Evolutionary conservation across 441 rosid genomes (phyloP).

Genomic region (Euphorbia schlechtendalii): DNA sequence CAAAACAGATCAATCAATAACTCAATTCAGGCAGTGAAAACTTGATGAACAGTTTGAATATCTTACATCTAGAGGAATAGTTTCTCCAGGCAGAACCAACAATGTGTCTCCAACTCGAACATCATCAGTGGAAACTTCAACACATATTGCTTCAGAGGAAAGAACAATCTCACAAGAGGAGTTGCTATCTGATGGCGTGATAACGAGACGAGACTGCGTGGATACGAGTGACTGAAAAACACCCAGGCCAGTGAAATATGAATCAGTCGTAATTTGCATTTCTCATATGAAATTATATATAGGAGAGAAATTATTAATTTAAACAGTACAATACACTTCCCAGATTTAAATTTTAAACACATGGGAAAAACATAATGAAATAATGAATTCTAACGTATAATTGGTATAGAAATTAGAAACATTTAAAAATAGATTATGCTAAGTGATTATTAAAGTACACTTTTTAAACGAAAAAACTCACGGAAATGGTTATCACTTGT

Average conservation of each 20-base stretch:
- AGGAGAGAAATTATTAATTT: neutral
- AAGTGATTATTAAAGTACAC: neutral
- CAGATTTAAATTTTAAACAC: neutral
- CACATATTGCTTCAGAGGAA: slow-evolving; percentile 71
- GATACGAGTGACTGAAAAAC: slow-evolving; percentile 80
- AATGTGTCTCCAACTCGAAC: slow-evolving; percentile 81
- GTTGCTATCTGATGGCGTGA: slow-evolving; percentile 63
- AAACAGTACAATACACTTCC: neutral
- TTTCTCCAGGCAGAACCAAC: slow-evolving; percentile 91
- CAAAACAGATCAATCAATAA: slow-evolving; percentile 4
- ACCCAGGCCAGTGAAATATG: slow-evolving; percentile 20
- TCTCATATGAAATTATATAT: neutral
- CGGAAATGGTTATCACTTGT: neutral
- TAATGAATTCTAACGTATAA: neutral
- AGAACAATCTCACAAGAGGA: slow-evolving; percentile 55
- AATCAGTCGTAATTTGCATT: slow-evolving; percentile 1
- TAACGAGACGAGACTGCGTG: slow-evolving; percentile 76
- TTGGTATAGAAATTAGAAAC: neutral
- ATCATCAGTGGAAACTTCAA: slow-evolving; percentile 80
- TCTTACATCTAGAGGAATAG: slow-evolving; percentile 87
- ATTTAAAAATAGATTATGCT: neutral
- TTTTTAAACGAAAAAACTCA: neutral
- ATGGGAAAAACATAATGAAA: neutral
- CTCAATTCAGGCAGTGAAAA: slow-evolving; percentile 10
- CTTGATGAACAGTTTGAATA: slow-evolving; percentile 15